Conservation (phyloP, 2,329 filamentous ascomycete species). For the Colletotrichum higginsianum region DNA sequence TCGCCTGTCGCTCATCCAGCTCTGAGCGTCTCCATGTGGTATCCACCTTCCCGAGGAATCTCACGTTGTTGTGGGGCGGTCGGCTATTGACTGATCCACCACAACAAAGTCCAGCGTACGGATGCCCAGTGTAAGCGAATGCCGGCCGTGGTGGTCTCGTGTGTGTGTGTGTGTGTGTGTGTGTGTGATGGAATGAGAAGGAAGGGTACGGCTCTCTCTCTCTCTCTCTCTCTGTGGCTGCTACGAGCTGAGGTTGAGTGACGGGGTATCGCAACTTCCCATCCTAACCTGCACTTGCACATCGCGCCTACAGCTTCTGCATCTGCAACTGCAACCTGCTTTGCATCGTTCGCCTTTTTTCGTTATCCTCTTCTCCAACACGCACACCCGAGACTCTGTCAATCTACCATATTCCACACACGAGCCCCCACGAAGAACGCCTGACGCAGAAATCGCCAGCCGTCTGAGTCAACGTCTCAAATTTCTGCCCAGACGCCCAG, state of each 20-base stretch:
- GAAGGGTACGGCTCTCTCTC: not conserved
- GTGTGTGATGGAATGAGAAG: conserved; percentile 3
- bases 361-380: not conserved
- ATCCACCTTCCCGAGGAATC: conserved; percentile 17
- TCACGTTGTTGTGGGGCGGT: conserved; percentile 9
- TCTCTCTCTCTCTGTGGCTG: too few species aligned
- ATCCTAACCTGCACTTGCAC: conserved; percentile 1
- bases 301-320: too few species aligned
- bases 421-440: not conserved
- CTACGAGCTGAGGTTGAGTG: not conserved
- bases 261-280: not conserved
- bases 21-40: conserved; percentile 12
- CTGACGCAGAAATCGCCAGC: conserved; percentile 24
- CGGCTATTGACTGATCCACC: conserved; percentile 10
- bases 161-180: not conserved
- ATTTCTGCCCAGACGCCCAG: conserved; percentile 6
- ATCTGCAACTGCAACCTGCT: not conserved
- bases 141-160: not conserved
- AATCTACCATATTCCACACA: not conserved
- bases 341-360: not conserved
- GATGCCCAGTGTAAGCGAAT: not conserved
- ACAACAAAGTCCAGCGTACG: not conserved
- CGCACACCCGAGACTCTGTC: not conserved
- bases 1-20: not conserved
- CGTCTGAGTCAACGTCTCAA: conserved; percentile 26